Evolutionary conservation across 305 asterid species (phyloP), one percentile per base, ranked within the genome.

Genomic region (Fraxinus paxiana): DNA sequence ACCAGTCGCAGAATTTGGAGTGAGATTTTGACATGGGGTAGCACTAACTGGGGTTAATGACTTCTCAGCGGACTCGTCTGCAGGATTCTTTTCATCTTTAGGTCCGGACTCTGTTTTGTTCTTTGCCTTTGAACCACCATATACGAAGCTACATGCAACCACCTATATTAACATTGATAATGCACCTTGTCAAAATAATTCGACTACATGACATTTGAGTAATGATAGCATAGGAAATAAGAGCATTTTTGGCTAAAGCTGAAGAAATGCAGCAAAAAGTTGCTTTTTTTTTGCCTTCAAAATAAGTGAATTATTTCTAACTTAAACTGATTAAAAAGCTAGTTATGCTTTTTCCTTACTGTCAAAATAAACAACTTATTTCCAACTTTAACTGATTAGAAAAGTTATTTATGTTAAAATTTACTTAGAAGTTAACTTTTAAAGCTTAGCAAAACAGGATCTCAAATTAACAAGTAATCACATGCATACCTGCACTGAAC

Each of bases 141-240:
- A 87, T 38, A 89, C 89, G 73, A 89, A 89, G 81, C 91, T 89
- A 86, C 92, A 85, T 6, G 79, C 90, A 4, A 86, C 87, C 20
- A 89, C 92, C 92, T 89, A 80, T 38, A 41, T 43, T 20, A 46
- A 54, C 18, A 77, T 67, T 15, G 71, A 6, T 13, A 6, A 13
- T 13, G 63, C 61, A 75, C 17, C 72, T 18, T 9, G 28, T 20
- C 71, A 61, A 61, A 61, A 6, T 7, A 61, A 61, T 61, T 22
- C n/a, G 6, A 61, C 33, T 20, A 22, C 71, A 61, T 61, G 12
- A 61, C 33, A 61, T 61, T 20, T 22, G n/a, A 61, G 33, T 8
- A 61, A 9, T 18, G 33, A 24, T 8, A 61, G 71, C 71, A 22
- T 61, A 61, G 33, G n/a, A 2, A 61, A 61, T 65, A 65, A 30